phyloP scores from a whole-genome alignment of 441 rosid genomes.

The Adansonia madagascariensis region DNA sequence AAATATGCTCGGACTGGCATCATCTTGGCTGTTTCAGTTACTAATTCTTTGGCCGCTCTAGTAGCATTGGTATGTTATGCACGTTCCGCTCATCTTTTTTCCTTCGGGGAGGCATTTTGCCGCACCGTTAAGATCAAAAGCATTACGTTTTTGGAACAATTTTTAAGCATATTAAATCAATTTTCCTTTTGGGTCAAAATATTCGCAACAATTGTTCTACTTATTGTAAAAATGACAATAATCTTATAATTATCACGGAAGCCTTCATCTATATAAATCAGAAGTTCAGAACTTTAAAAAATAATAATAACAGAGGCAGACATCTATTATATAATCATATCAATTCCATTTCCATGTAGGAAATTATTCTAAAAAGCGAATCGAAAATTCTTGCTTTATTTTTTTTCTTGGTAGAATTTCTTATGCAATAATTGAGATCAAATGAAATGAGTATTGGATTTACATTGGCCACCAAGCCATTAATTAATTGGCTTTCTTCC shows the following conservation, averaged over 20 bases:
- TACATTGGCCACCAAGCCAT: neutral
- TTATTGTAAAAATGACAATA: no score
- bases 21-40: neutral
- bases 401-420: neutral
- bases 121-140: neutral
- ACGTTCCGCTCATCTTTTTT: neutral
- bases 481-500: neutral
- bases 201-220: no score
- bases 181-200: no score
- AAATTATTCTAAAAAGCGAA: neutral
- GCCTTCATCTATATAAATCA: no score
- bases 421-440: neutral
- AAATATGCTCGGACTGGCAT: neutral
- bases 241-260: no score
- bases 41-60: neutral
- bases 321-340: neutral
- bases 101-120: neutral
- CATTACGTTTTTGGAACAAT: no score
- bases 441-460: neutral
- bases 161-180: no score
- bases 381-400: neutral
- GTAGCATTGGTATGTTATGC: neutral
- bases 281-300: no score
- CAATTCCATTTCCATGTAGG: neutral
- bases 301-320: no score